Conservation (phyloP, 2,329 filamentous ascomycete species). For the Bipolaris bicolor region DNA sequence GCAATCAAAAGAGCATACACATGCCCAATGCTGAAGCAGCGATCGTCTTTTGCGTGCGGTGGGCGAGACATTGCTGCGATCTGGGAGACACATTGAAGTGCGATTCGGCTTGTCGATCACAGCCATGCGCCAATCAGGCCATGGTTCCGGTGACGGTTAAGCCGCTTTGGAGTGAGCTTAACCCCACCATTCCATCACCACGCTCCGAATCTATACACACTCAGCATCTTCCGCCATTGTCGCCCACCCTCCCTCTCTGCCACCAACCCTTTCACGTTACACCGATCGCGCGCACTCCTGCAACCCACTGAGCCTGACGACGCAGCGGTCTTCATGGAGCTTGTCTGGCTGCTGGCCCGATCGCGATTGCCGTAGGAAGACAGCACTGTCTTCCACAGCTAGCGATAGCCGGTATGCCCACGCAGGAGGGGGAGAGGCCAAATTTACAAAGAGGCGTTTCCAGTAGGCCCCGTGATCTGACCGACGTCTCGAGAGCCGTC, state of each 20-base stretch:
- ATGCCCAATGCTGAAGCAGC: background rate
- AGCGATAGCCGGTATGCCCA: conserved; percentile 55
- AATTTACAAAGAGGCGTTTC: conserved; percentile 30
- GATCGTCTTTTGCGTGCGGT: conserved; percentile 4
- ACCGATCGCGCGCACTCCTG: conserved; percentile 18
- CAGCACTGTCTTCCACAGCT: conserved; percentile 58
- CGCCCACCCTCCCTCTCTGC: conserved; percentile 22
- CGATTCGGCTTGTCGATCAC: conserved; percentile 29
- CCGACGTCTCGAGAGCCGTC: conserved; percentile 41
- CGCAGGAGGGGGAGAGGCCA: conserved; percentile 34
- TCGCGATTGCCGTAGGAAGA: conserved; percentile 67
- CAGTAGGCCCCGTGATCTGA: conserved; percentile 49
- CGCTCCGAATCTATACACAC: conserved; percentile 24
- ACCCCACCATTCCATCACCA: conserved; percentile 48
- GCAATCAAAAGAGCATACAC: conserved; percentile 1
- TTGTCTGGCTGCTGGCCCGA: conserved; percentile 59
- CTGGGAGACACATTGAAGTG: conserved; percentile 18
- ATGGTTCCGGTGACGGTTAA: conserved; percentile 19
- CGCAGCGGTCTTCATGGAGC: conserved; percentile 59
- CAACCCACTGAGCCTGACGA: conserved; percentile 27
- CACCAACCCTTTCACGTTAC: conserved; percentile 9
- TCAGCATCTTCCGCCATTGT: conserved; percentile 37
- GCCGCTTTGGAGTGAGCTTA: conserved; percentile 34
- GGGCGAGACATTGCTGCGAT: conserved; percentile 21
- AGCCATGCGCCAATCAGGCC: conserved; percentile 29